These are phyloP conservation scores for Tulasnella sp. DNA, from an alignment of 768 basidiomycete genomes.

Conservation along the genomic window DNA sequence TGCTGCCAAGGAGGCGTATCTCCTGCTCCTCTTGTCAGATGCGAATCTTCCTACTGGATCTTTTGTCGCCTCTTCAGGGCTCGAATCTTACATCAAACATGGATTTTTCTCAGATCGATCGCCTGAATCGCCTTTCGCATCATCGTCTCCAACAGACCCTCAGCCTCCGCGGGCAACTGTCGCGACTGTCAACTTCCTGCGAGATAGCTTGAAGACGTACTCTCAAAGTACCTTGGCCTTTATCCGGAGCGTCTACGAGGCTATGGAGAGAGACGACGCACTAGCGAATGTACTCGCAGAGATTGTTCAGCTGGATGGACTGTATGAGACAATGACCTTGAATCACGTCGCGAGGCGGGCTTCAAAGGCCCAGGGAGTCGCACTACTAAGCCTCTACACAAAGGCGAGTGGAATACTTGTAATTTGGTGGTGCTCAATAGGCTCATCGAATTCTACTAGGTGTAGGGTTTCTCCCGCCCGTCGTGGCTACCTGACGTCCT, in stretches of 20 bases:
- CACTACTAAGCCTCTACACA: conserved; percentile 78
- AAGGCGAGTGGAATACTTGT: conserved; percentile 28
- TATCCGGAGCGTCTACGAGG: conserved; percentile 56
- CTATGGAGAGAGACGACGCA: conserved; percentile 22
- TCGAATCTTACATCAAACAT: conserved; percentile 84
- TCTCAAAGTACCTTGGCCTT: conserved; percentile 68
- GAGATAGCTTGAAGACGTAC: conserved; percentile 67
- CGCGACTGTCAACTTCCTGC: conserved; percentile 44
- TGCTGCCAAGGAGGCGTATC: conserved; percentile 40
- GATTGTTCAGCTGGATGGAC: conserved; percentile 52
- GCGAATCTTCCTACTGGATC: conserved; percentile 95
- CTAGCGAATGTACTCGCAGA: conserved; percentile 28
- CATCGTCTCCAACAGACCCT: conserved; percentile 2
- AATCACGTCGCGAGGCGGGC: conserved; percentile 85
- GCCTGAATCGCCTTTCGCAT: conserved; percentile 24
- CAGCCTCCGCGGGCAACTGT: conserved; percentile 10
- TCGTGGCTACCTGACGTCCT: conserved; percentile 18
- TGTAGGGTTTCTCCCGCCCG: conserved; percentile 52
- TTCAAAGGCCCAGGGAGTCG: conserved; percentile 84
- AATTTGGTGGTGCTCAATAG: background rate
- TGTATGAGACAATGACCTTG: conserved; percentile 77
- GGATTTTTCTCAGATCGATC: conserved; percentile 45
- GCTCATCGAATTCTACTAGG: background rate
- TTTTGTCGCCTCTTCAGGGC: conserved; percentile 87
- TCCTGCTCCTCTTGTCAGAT: conserved; percentile 73